Evolutionary conservation across 1,284 basidiomycete species (phyloP), one percentile per base, ranked within the genome.

Genomic region (Lignosus rhinocerotis): DNA sequence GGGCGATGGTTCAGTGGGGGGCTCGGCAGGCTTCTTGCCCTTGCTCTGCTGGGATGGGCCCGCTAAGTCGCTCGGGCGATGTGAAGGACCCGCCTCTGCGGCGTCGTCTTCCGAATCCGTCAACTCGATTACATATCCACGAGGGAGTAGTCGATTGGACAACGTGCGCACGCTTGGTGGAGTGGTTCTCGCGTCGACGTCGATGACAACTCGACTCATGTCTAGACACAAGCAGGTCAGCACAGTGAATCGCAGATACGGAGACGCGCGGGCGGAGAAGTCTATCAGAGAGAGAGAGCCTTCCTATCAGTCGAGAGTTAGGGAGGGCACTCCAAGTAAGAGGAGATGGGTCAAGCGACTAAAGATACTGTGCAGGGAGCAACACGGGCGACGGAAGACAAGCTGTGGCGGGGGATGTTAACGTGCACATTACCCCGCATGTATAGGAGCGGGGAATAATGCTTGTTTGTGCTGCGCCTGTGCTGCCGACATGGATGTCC

Each of bases 71-170:
- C 30, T 56, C 44, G 11, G 38, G 31, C 41, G 53, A 12, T 41
- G 46, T 12, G 56, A 60, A 1, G 57, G 57, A 2, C 59, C 53
- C 14, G 50, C 49, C 5, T 38, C 46, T 1, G 56, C 6, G 0
- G 34, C 34, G 1, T 62, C 63, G 9, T 46, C 48, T 21, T 66
- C 67, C 1, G 65, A 66, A 39, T 66, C 65, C 6, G 60, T 64
- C 32, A 68, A 39, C 34, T 68, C 67, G 51, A 68, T 68, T 50
- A 68, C 48, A 17, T 62, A 59, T 16, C 53, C 63, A 0, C 19
- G 6, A 1, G 54, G 54, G 14, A 59, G 11, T 10, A 16, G 38
- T 4, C 50, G 25, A 30, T 51, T 51, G 11, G 50, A 31, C 2
- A 39, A 39, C 12, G 30, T 43, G 30, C 50, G 50, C 16, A 39